Evolutionary conservation across 106 monocot genomes (phyloP).

Genomic region (Dendrobium huoshanense): DNA sequence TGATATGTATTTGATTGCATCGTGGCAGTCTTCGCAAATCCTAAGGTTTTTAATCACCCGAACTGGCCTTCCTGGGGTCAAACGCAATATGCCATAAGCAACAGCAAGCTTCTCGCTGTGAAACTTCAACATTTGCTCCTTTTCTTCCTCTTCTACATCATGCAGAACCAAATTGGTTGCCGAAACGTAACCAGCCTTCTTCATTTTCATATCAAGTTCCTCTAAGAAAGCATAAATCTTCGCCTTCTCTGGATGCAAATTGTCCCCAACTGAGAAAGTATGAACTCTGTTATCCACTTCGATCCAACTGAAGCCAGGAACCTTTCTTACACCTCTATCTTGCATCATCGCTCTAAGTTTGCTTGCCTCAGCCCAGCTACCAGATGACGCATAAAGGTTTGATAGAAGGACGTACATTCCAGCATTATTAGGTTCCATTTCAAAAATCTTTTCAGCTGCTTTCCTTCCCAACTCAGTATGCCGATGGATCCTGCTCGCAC

Average conservation of each 20-base stretch:
- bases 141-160: conserved; percentile 79
- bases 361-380: conserved; percentile 47
- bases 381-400: conserved; percentile 50
- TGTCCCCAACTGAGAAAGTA: conserved; percentile 63
- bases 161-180: conserved; percentile 55
- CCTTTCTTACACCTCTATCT: conserved; percentile 59
- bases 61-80: conserved; percentile 43
- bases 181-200: conserved; percentile 51
- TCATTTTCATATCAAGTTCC: conserved; percentile 45
- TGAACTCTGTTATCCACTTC: conserved; percentile 65
- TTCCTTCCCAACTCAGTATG: conserved; percentile 43
- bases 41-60: conserved; percentile 71
- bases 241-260: conserved; percentile 50
- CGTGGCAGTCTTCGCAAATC: conserved; percentile 65
- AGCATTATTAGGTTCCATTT: conserved; percentile 67
- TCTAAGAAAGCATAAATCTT: conserved; percentile 55
- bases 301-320: conserved; percentile 72
- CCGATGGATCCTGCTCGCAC: conserved; percentile 56
- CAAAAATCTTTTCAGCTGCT: conserved; percentile 52
- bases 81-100: conserved; percentile 52
- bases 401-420: conserved; percentile 81
- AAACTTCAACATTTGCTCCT: conserved; percentile 67
- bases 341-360: conserved; percentile 52
- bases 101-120: conserved; percentile 73
- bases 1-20: conserved; percentile 56